Evolutionary conservation across 495 filamentous ascomycete genomes (phyloP), one percentile per base, ranked within the genome.

Genomic region (Talaromyces proteolyticus): DNA sequence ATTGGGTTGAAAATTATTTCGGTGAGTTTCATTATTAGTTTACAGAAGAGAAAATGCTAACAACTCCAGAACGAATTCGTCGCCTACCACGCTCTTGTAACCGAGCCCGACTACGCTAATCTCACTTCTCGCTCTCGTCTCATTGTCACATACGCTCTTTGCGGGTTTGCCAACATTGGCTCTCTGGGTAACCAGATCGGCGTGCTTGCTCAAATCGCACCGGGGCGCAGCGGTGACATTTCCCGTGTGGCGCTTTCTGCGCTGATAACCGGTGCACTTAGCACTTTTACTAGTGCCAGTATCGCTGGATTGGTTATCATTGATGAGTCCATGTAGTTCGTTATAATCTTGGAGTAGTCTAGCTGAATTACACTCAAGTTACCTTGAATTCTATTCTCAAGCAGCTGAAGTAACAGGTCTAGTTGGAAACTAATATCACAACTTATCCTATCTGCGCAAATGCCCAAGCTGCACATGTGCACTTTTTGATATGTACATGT

Each of bases 141-240:
- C 18, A 87, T 90, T 58, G 82, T 81, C 44, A 87, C 87, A 14
- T 88, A 85, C 51, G 79, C 80, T 1, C 73, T 85, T 26, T 87
- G 88, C 65, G 87, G 85, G 6, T 89, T 89, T 57, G 88, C 84
- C 42, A 94, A 92, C 63, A 82, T 92, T 53, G 80, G 81, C 42
- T 88, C 87, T 29, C 79, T 92, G 34, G 89, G 88, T 52, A 91
- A 86, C 49, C 89, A 94, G 64, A 91, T 91, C 50, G 87, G 88
- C 64, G 87, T 95, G 37, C 69, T 95, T 6, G 79, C 84, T 0
- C 89, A 95, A 69, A 76, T 96, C 44, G 80, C 87, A 1, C 89
- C 91, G 0, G 68, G 73, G 20, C 78, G 90, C 21, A 74, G 74
- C 53, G 88, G 83, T 17, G 87, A 92, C 60, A 82, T 95, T 16